These are phyloP conservation scores for Scutellaria baicalensis DNA, from an alignment of 257 asterid species.

Conservation along the genomic window DNA sequence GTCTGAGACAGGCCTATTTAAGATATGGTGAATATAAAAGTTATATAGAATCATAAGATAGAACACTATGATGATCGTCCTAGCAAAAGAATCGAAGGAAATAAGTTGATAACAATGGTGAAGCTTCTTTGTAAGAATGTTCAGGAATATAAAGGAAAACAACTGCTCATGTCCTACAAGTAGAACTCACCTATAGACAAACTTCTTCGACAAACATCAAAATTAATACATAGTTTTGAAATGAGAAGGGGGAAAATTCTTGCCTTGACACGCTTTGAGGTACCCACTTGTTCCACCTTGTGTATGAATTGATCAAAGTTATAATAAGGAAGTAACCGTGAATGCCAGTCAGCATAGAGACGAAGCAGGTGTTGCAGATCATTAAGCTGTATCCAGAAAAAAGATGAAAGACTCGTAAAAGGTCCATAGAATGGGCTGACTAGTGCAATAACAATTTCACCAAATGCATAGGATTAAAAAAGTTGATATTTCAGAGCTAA, in stretches of 20 bases:
- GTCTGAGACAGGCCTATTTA: constrained; percentile 47
- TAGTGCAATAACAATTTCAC: not conserved
- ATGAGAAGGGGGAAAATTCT: constrained; percentile 5
- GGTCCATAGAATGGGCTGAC: not conserved
- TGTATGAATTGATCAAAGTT: constrained; percentile 69
- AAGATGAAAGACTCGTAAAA: not conserved
- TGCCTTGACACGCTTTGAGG: constrained; percentile 78
- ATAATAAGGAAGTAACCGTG: constrained; percentile 72
- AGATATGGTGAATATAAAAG: not conserved
- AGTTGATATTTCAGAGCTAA: too few relatives aligned
- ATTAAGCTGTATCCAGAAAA: constrained; percentile 43
- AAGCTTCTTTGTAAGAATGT: not conserved
- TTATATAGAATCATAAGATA: not conserved
- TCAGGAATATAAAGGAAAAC: not conserved
- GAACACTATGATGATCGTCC: not conserved
- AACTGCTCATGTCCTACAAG: not conserved
- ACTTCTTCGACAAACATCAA: not conserved
- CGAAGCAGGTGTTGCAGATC: constrained; percentile 74
- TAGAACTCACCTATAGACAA: not conserved
- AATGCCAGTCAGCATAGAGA: constrained; percentile 85
- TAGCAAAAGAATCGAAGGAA: not conserved
- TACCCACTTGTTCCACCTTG: constrained; percentile 79
- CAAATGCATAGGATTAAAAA: not conserved
- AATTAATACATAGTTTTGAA: not conserved
- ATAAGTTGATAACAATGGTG: too few relatives aligned